Conservation (phyloP, 768 basidiomycete species). For the Favolaschia claudopus region DNA sequence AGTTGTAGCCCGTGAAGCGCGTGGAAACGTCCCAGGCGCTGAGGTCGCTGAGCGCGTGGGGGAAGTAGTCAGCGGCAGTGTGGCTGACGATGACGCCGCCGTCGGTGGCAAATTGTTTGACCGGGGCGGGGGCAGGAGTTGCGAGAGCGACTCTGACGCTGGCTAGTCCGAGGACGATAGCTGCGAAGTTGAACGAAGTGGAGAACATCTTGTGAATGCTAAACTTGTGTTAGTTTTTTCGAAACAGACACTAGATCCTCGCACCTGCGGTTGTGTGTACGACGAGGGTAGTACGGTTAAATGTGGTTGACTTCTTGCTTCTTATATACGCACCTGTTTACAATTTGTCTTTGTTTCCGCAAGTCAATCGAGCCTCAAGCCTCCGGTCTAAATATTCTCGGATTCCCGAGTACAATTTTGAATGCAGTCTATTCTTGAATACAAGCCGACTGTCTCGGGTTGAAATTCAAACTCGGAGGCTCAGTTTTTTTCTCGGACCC, state of each 20-base stretch:
- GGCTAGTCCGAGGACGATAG: not conserved
- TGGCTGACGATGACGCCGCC: slow-evolving; percentile 3
- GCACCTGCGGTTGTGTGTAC: slow-evolving; percentile 7
- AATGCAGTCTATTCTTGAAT: too few relatives aligned
- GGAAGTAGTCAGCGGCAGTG: slow-evolving; percentile 4
- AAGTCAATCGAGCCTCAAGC: too few relatives aligned
- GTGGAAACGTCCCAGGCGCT: slow-evolving; percentile 10
- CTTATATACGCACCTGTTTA: too few relatives aligned
- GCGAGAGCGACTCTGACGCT: slow-evolving; percentile 8
- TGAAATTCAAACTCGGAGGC: too few relatives aligned
- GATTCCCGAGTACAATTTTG: too few relatives aligned
- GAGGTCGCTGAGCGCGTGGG: not conserved
- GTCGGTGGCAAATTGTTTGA: slow-evolving; percentile 5
- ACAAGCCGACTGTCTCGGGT: too few relatives aligned
- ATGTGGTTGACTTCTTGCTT: not conserved
- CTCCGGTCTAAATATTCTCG: too few relatives aligned
- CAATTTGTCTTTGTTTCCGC: too few relatives aligned
- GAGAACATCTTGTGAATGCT: slow-evolving; percentile 2
- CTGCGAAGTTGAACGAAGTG: slow-evolving; percentile 7
- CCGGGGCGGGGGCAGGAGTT: not conserved
- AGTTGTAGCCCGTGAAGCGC: slow-evolving; percentile 9
- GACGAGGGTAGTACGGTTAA: slow-evolving; percentile 5
- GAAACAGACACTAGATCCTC: too few relatives aligned
- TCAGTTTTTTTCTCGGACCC: too few relatives aligned
- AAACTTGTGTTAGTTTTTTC: too few relatives aligned